Evolutionary conservation across 225 moss, liverwort and hornwort genomes (phyloP), one percentile per base, ranked within the genome.

Genomic region (Pseudisothecium myosuroides): DNA sequence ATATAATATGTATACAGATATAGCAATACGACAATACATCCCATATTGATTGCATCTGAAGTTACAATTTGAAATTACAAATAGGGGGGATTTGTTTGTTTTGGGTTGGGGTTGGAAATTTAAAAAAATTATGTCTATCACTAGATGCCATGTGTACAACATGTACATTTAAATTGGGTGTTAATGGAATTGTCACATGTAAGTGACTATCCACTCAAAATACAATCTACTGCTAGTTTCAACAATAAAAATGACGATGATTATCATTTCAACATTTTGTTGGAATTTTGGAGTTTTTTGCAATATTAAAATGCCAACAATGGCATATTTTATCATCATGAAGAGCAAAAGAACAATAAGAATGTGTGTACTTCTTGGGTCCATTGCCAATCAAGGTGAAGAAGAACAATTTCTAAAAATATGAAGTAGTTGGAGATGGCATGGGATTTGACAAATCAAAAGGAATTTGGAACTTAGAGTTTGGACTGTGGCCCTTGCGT

Each of bases 311-410:
- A 45, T 73, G 28, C 16, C 10, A 29, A 29, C 15, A 43, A 73
- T 73, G 73, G 2, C 3, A 28, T 27, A 73, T 45, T 43, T 28
- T 11, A 73, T 73, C 16, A 72, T 72, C 45, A 73, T 45, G 3
- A 73, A 29, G 17, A 73, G 10, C 17, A 3, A 0, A 47, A 17
- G 6, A 45, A 73, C 10, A 29, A 45, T 2, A 45, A 73, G 10
- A 45, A 17, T 73, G 6, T 45, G 1, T 45, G 29, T 17, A 17
- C 10, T 17, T 45, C 2, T 73, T 29, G 10, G 4, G 47, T 73
- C 28, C 10, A 29, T 73, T 43, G 15, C 2, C 23, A 3, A 72
- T 21, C 2, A 28, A 0, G 1, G 4, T 47, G 4, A 45, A 19
- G 1, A 2, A 29, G 0, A 7, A 19, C 7, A 49, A 49, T 1